phyloP scores from a whole-genome alignment of 1,284 basidiomycete genomes.

The Cerrena zonata region DNA sequence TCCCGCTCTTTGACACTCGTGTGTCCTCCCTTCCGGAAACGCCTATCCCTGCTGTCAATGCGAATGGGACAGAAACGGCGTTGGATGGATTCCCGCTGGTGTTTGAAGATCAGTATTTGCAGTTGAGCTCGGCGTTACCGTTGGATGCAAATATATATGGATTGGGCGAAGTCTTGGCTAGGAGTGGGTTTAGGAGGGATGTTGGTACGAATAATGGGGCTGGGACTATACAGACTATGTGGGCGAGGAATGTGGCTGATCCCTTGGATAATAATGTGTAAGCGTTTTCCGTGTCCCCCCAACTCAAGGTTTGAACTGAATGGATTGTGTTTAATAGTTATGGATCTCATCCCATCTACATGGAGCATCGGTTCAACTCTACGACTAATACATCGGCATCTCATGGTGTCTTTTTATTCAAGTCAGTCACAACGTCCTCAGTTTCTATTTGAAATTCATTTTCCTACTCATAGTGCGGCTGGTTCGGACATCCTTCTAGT shows the following conservation, averaged over 20 bases:
- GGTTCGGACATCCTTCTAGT: constrained; percentile 62
- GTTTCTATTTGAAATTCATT: no score
- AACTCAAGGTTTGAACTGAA: neutral
- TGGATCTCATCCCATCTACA: constrained; percentile 66
- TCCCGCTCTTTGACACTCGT: constrained; percentile 73
- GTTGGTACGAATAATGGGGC: constrained; percentile 44
- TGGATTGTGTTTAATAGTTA: constrained; percentile 55
- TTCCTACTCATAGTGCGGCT: constrained; percentile 35
- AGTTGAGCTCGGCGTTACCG: constrained; percentile 63
- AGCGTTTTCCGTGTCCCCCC: constrained; percentile 21
- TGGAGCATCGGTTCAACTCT: constrained; percentile 57
- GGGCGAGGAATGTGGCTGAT: constrained; percentile 59
- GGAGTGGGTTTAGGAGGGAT: constrained; percentile 62
- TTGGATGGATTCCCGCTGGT: constrained; percentile 60
- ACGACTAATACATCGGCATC: constrained; percentile 46
- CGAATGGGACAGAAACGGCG: constrained; percentile 43
- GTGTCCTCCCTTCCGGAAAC: constrained; percentile 47
- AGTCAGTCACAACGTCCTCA: no score
- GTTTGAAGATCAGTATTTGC: constrained; percentile 72
- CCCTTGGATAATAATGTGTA: constrained; percentile 60
- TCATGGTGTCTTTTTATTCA: constrained; percentile 68
- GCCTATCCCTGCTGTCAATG: constrained; percentile 45
- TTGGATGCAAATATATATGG: constrained; percentile 71
- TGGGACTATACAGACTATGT: constrained; percentile 66
- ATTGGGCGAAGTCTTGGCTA: constrained; percentile 67